Conservation (phyloP, 768 basidiomycete genomes). For the Suillus placidus region DNA sequence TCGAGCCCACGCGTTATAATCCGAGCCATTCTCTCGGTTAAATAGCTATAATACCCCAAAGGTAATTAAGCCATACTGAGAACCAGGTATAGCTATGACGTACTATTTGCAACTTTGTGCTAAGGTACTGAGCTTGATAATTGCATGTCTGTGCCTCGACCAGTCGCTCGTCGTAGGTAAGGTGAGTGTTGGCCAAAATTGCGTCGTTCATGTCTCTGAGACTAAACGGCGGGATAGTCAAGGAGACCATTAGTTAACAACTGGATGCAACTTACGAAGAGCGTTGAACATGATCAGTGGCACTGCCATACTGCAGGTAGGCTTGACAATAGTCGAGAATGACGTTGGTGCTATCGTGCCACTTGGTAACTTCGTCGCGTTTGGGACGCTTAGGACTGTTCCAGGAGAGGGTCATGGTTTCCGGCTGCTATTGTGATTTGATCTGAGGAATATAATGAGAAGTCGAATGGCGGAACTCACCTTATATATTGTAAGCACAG, state of each 20-base stretch:
- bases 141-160: background rate
- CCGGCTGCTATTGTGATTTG: background rate
- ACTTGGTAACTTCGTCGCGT: background rate
- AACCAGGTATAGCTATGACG: background rate
- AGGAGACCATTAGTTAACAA: background rate
- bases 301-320: background rate
- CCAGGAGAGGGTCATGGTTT: background rate
- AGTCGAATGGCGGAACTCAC: background rate
- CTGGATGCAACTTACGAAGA: background rate
- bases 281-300: background rate
- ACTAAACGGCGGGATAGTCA: background rate
- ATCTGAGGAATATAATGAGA: background rate
- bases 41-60: background rate
- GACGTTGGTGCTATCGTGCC: background rate
- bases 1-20: background rate
- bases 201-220: background rate
- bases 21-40: background rate
- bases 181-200: background rate
- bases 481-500: background rate
- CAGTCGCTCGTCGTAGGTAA: slow-evolving; percentile 2
- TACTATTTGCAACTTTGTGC: background rate
- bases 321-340: background rate
- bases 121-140: background rate
- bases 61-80: background rate
- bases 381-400: background rate